A percentile compares a stretch with the other conserved stretches of the same genome.
Evolutionary conservation across 2,329 filamentous ascomycete genomes (phyloP).

Genomic region (Volutella citrinella): DNA sequence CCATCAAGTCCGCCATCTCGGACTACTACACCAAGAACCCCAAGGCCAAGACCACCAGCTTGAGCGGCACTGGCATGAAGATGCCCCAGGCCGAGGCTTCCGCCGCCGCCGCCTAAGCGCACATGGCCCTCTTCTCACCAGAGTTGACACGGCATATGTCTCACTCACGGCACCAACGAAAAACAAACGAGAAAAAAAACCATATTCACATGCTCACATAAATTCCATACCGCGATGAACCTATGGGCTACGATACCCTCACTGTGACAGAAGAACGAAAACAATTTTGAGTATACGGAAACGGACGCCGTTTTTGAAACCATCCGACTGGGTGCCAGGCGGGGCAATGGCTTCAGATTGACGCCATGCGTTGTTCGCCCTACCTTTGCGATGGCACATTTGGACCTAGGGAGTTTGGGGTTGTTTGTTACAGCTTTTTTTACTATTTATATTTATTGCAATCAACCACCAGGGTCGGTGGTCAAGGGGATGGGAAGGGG

Average conservation of each 20-base stretch:
- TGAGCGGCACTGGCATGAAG: slow-evolving; percentile 69
- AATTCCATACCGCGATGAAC: slow-evolving; percentile 7
- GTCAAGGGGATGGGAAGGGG: slow-evolving; percentile 6
- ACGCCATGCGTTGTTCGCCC: slow-evolving; percentile 10
- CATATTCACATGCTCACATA: slow-evolving; percentile 6
- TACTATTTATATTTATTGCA: too few species aligned
- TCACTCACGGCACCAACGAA: slow-evolving; percentile 4
- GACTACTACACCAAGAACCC: slow-evolving; percentile 93
- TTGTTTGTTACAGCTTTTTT: too few species aligned
- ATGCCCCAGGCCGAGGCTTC: slow-evolving; percentile 55
- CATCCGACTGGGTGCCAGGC: slow-evolving; percentile 9
- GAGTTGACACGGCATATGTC: too few species aligned
- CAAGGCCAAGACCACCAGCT: slow-evolving; percentile 65
- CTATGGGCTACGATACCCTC: slow-evolving; percentile 26
- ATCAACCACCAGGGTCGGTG: slow-evolving; percentile 3
- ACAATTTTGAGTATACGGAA: slow-evolving; percentile 6
- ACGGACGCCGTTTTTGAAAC: too few species aligned
- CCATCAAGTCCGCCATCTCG: slow-evolving; percentile 85
- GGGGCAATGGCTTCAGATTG: slow-evolving; percentile 12
- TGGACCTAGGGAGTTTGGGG: slow-evolving; percentile 23
- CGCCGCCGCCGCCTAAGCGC: slow-evolving; percentile 27
- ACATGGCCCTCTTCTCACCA: slow-evolving; percentile 1
- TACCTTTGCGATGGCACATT: slow-evolving; percentile 12
- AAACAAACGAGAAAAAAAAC: slow-evolving; percentile 9
- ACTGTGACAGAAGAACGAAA: slow-evolving; percentile 18